Conservation (phyloP, 2,329 filamentous ascomycete genomes). For the Cladosporium sphaerospermum region DNA sequence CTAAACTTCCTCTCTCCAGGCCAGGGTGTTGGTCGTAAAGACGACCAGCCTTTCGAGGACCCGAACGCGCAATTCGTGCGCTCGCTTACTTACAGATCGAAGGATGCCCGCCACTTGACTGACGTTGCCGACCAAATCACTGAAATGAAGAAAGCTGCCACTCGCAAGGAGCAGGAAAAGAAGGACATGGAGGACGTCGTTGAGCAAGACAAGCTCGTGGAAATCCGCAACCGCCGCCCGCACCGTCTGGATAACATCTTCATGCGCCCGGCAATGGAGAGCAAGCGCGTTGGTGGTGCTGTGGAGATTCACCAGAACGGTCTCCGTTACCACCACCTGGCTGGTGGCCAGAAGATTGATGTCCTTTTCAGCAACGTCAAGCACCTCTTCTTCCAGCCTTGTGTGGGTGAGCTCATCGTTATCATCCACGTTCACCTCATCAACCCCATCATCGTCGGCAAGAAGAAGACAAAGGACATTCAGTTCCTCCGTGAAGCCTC, state of each 20-base stretch:
- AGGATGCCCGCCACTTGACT: slow-evolving; percentile 79
- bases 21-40: slow-evolving; percentile 92
- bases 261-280: slow-evolving; percentile 89
- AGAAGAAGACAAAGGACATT: slow-evolving; percentile 98
- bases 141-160: slow-evolving; percentile 87
- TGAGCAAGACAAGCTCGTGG: slow-evolving; percentile 93
- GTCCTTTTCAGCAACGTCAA: slow-evolving; percentile 97
- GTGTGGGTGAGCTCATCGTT: slow-evolving; percentile 90
- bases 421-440: slow-evolving; percentile 97
- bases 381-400: slow-evolving; percentile 98
- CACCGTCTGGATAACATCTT: slow-evolving; percentile 89
- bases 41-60: slow-evolving; percentile 97
- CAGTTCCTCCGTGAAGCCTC: slow-evolving; percentile 98
- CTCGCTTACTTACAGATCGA: slow-evolving; percentile 89
- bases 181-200: slow-evolving; percentile 99
- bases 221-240: slow-evolving; percentile 89
- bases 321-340: slow-evolving; percentile 83
- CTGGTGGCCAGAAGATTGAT: slow-evolving; percentile 78
- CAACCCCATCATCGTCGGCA: slow-evolving; percentile 95
- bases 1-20: slow-evolving; percentile 97
- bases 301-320: slow-evolving; percentile 98
- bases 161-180: slow-evolving; percentile 94
- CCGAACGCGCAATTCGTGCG: slow-evolving; percentile 91
- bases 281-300: slow-evolving; percentile 91
- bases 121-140: slow-evolving; percentile 91